Evolutionary conservation across 2,329 filamentous ascomycete species (phyloP), one percentile per base, ranked within the genome.

Genomic region (Colletotrichum aenigma): DNA sequence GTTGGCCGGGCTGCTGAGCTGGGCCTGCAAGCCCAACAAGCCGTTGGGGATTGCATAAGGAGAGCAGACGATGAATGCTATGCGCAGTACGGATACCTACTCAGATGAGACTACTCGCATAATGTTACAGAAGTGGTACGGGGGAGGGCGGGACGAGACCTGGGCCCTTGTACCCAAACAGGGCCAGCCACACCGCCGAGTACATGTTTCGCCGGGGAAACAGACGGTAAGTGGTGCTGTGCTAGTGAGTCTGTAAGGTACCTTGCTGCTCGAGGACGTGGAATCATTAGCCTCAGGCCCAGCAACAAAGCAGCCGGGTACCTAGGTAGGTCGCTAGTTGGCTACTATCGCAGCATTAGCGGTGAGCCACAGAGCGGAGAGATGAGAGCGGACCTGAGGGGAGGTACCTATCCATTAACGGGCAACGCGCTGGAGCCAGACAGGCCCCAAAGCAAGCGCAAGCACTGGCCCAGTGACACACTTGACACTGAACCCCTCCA

Each of bases 401-500:
- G 43, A 52, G n/a, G 43, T 52, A 21, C 43, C 43, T 74, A 56
- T 65, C 73, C 73, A 64, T 71, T 64, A 70, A 52, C 52, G 64
- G 43, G 65, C n/a, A 69, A 58, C 24, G 52, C 56, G 68, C 74
- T 76, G 70, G 74, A 65, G 56, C 74, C 64, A 52, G 64, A 65
- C 65, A 73, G 74, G 74, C 74, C 73, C 34, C 43, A 52, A 65
- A 65, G 36, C 70, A 43, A 69, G 70, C 58, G 43, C 43, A 58
- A 58, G 74, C 58, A 76, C 74, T 76, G 70, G 65, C 48, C 73
- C 70, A 76, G 65, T 76, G 74, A 76, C 74, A 74, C 70, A 64
- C 74, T 74, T 62, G 69, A 67, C 70, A 60, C 73, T 69, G 70
- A 74, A 76, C 70, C 74, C 73, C 74, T 74, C 74, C 70, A 74